Conservation (phyloP, 495 filamentous ascomycete genomes). For the Monascus purpureus region DNA sequence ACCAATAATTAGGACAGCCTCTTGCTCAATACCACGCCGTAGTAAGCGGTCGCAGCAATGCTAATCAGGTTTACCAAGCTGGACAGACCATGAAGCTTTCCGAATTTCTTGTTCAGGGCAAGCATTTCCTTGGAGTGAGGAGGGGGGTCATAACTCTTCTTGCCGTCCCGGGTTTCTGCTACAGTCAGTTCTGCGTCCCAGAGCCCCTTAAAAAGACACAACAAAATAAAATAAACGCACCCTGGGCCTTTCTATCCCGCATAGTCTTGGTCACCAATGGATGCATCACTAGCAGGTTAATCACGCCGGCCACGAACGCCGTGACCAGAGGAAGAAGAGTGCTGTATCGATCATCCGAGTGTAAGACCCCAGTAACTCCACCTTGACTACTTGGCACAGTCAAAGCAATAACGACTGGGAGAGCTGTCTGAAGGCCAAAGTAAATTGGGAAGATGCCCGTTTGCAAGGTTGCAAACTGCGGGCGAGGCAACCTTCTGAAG, state of each 20-base stretch:
- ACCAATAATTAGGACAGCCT: constrained; percentile 25
- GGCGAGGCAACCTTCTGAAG: constrained; percentile 58
- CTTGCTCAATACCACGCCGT: constrained; percentile 56
- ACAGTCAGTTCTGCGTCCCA: constrained; percentile 1
- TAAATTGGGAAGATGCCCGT: constrained; percentile 70
- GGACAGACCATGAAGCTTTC: constrained; percentile 61
- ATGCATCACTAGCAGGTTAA: constrained; percentile 54
- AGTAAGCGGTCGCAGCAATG: constrained; percentile 51
- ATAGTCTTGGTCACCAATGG: constrained; percentile 61
- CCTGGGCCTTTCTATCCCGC: constrained; percentile 60
- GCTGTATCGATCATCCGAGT: constrained; percentile 37
- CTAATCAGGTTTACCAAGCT: constrained; percentile 59
- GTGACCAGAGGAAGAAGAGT: constrained; percentile 52
- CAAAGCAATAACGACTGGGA: constrained; percentile 59
- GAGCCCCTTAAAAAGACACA: not conserved
- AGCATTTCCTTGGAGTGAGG: constrained; percentile 73
- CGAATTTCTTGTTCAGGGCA: constrained; percentile 67
- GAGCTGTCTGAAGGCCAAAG: constrained; percentile 64
- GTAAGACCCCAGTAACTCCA: constrained; percentile 41
- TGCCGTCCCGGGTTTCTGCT: constrained; percentile 64
- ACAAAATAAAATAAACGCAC: constrained; percentile 23
- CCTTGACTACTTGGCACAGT: constrained; percentile 42
- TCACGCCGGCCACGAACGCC: constrained; percentile 46
- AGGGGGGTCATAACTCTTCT: constrained; percentile 59
- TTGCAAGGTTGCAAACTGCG: constrained; percentile 71